Percentiles rank a stretch among this genome's conserved stretches.
Conservation (phyloP, 805 yeast genomes). For the Kazachstania kunashirensis region DNA sequence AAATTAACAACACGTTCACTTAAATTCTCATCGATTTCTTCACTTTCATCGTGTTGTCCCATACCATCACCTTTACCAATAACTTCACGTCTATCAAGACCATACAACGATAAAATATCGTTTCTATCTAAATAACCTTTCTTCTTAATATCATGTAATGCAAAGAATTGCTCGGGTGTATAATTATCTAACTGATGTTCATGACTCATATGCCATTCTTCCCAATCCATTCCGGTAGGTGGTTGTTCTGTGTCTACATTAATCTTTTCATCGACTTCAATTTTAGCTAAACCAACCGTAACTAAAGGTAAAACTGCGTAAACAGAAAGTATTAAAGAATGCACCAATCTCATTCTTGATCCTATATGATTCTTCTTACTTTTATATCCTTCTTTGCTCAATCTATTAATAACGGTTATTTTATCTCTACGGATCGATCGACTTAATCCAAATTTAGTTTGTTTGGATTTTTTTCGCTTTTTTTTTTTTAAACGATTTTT, state of each 20-base stretch:
- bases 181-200: slow-evolving; percentile 75
- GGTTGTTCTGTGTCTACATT: slow-evolving; percentile 31
- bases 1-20: slow-evolving; percentile 43
- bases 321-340: too few species aligned
- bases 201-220: slow-evolving; percentile 80
- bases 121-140: slow-evolving; percentile 44
- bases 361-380: too few species aligned
- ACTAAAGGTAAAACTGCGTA: background rate
- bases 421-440: too few species aligned
- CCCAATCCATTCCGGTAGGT: slow-evolving; percentile 59
- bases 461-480: too few species aligned
- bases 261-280: slow-evolving; percentile 12
- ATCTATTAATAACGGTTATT: too few species aligned
- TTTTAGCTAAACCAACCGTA: background rate
- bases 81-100: slow-evolving; percentile 57
- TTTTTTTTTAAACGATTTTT: too few species aligned
- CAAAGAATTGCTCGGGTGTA: slow-evolving; percentile 69
- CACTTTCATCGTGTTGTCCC: slow-evolving; percentile 67
- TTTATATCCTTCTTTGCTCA: too few species aligned
- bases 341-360: too few species aligned
- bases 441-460: too few species aligned
- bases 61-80: slow-evolving; percentile 87
- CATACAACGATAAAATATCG: slow-evolving; percentile 77
- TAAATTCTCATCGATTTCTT: slow-evolving; percentile 46
- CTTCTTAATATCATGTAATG: slow-evolving; percentile 61